Conservation (phyloP, 345 rosid species). For the Melaleuca alternifolia region DNA sequence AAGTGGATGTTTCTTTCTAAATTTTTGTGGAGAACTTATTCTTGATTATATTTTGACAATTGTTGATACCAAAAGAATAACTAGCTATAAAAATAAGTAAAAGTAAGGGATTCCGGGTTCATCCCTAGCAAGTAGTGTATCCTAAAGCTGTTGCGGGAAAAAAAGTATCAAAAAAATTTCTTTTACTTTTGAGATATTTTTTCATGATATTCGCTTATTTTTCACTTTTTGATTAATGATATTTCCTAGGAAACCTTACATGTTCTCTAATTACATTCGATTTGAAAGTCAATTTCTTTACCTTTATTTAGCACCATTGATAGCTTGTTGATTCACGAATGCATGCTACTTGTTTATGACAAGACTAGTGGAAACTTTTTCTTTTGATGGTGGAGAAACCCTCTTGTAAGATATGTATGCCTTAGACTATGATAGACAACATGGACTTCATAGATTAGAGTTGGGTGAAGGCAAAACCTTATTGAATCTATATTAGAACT, state of each 20-base stretch:
- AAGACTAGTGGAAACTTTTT: neutral
- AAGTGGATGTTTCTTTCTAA: neutral
- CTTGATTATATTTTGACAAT: neutral
- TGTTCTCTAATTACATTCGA: too few relatives aligned
- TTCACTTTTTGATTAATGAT: neutral
- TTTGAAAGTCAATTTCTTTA: too few relatives aligned
- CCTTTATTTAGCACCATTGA: too few relatives aligned
- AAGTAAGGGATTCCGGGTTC: neutral
- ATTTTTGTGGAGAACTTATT: neutral
- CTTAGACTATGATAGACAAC: neutral
- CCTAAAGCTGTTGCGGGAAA: neutral
- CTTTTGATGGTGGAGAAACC: neutral
- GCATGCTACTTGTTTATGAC: neutral
- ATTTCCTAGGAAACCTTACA: too few relatives aligned
- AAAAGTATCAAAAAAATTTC: neutral
- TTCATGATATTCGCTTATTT: neutral
- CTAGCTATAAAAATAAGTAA: neutral
- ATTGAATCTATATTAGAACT: neutral
- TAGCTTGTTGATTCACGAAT: neutral
- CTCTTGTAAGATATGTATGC: neutral
- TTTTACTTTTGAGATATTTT: neutral
- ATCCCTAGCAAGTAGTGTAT: neutral
- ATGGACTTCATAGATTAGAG: neutral
- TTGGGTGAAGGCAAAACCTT: neutral
- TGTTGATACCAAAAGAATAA: neutral